Evolutionary conservation across 2,329 filamentous ascomycete genomes (phyloP).

Genomic region (Pyricularia grisea): DNA sequence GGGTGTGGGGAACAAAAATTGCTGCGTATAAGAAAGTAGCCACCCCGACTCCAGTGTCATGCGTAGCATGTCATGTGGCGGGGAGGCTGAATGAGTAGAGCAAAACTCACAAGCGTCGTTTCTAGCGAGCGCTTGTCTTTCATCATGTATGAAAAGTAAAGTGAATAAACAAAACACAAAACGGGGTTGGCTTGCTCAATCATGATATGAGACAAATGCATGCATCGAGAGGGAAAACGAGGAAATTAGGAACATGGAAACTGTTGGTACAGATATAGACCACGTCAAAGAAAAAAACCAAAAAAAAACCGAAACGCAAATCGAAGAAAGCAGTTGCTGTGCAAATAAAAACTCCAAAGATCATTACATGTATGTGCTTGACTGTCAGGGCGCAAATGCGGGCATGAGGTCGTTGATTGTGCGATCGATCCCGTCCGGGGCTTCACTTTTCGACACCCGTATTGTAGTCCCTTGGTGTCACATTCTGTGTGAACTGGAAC

Average conservation of each 20-base stretch:
- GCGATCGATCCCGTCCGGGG: background rate
- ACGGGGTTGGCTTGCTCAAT: background rate
- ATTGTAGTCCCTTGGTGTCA: slow-evolving; percentile 32
- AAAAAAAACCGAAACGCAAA: background rate
- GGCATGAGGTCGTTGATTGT: background rate
- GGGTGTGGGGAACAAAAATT: background rate
- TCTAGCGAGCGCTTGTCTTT: background rate
- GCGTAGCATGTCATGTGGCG: background rate
- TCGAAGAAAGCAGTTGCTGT: background rate
- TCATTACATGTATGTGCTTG: background rate
- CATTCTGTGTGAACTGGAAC: slow-evolving; percentile 35
- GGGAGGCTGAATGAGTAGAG: background rate
- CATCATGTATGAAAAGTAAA: background rate
- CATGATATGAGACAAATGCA: background rate
- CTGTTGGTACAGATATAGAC: background rate
- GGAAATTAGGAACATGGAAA: background rate
- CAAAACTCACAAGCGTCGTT: background rate
- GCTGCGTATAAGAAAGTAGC: background rate
- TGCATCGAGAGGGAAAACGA: background rate
- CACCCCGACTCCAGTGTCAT: background rate
- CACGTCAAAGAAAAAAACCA: too few species aligned
- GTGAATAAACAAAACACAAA: background rate
- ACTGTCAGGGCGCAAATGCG: background rate
- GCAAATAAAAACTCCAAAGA: background rate
- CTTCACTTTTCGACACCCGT: background rate